Evolutionary conservation across 352 stramenopile species (phyloP).

Genomic region (Pythium graminicola): DNA sequence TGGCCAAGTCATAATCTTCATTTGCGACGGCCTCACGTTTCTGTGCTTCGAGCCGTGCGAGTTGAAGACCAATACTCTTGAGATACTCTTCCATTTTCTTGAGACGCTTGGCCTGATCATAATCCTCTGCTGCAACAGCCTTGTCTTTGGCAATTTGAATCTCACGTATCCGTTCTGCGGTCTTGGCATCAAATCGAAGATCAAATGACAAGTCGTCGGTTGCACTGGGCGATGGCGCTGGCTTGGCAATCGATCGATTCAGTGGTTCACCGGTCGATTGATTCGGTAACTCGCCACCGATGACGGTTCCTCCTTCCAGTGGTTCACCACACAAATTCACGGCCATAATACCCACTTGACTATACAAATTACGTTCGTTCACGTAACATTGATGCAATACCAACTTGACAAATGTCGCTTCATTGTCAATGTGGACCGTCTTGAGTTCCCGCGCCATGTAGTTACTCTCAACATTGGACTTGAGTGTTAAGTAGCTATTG

Average conservation of each 20-base stretch:
- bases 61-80: slow-evolving; percentile 83
- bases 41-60: slow-evolving; percentile 79
- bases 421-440: slow-evolving; percentile 85
- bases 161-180: slow-evolving; percentile 80
- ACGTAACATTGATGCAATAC: slow-evolving; percentile 85
- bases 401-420: slow-evolving; percentile 81
- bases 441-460: slow-evolving; percentile 91
- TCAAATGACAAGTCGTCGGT: slow-evolving; percentile 67
- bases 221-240: not conserved
- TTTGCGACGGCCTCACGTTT: slow-evolving; percentile 86
- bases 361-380: slow-evolving; percentile 88
- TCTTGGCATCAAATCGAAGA: slow-evolving; percentile 88
- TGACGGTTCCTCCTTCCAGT: slow-evolving; percentile 16
- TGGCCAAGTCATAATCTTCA: slow-evolving; percentile 91
- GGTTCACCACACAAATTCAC: slow-evolving; percentile 81
- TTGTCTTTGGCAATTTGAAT: slow-evolving; percentile 82
- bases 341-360: slow-evolving; percentile 89
- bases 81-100: slow-evolving; percentile 86
- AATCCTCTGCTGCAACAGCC: slow-evolving; percentile 86
- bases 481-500: slow-evolving; percentile 60
- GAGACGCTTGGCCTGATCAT: slow-evolving; percentile 80
- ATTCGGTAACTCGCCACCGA: slow-evolving; percentile 36
- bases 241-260: slow-evolving; percentile 27
- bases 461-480: slow-evolving; percentile 75
- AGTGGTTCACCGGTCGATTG: slow-evolving; percentile 41